Conservation (phyloP, 257 asterid species). For the Solanum chiquidenum region DNA sequence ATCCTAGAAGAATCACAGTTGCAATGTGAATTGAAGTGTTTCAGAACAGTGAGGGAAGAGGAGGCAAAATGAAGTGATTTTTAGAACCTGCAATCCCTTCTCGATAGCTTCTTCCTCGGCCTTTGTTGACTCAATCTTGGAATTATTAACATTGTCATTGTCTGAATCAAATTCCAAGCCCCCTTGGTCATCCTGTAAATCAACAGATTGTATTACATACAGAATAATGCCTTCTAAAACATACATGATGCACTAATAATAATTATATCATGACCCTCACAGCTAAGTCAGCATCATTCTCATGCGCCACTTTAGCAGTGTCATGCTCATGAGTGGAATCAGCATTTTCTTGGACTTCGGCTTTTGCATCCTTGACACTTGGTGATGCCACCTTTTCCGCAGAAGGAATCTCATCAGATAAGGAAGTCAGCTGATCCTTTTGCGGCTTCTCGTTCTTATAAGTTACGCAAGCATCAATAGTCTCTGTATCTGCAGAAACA, state of each 20-base stretch:
- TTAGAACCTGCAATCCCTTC: conserved; percentile 81
- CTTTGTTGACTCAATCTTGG: conserved; percentile 81
- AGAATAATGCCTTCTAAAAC: not conserved
- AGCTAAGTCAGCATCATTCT: conserved; percentile 42
- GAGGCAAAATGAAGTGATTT: not conserved
- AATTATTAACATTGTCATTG: conserved; percentile 39
- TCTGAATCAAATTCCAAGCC: conserved; percentile 69
- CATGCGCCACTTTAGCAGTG: conserved; percentile 25
- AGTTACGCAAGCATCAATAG: conserved; percentile 6
- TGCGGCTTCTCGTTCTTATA: conserved; percentile 8
- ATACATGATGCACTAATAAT: not conserved
- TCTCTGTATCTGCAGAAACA: conserved; percentile 20
- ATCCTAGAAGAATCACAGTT: not conserved
- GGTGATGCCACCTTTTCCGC: conserved; percentile 48
- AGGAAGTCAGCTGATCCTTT: conserved; percentile 41
- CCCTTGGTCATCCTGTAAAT: conserved; percentile 47
- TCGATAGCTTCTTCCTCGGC: conserved; percentile 94
- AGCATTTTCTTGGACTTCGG: conserved; percentile 33
- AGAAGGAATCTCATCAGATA: conserved; percentile 66
- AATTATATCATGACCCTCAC: conserved; percentile 22
- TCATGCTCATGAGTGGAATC: conserved; percentile 19
- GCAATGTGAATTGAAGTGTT: not conserved
- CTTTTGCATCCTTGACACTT: conserved; percentile 51
- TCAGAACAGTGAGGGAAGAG: not conserved
- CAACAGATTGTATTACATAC: not conserved